A percentile compares a stretch with the other conserved stretches of the same genome.
These are phyloP conservation scores for Paraconiothyrium brasiliense DNA, from an alignment of 2,329 filamentous ascomycete species.

Conservation along the genomic window DNA sequence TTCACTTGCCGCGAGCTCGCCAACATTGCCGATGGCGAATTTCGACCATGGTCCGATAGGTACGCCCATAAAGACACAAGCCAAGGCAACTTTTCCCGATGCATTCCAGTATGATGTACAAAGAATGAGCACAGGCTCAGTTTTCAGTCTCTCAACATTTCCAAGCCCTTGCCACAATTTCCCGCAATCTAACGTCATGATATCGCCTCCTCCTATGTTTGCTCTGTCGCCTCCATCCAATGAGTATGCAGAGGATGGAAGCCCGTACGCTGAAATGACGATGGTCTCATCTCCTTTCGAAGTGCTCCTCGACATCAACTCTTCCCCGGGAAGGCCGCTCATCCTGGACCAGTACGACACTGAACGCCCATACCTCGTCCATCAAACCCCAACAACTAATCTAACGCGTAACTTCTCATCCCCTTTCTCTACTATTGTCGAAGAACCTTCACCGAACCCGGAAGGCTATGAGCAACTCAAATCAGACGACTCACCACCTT, in stretches of 20 bases:
- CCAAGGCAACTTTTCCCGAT: constrained; percentile 20
- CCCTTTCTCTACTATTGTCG: constrained; percentile 34
- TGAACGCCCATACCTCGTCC: constrained; percentile 28
- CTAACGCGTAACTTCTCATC: constrained; percentile 31
- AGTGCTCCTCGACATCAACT: constrained; percentile 17
- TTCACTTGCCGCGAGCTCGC: constrained; percentile 53
- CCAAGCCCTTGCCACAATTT: constrained; percentile 87
- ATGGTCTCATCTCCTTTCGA: constrained; percentile 37
- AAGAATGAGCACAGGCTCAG: constrained; percentile 37
- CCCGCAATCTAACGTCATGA: constrained; percentile 68
- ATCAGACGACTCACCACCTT: constrained; percentile 47
- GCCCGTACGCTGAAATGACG: constrained; percentile 25
- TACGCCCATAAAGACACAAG: constrained; percentile 22
- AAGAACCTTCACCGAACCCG: constrained; percentile 34
- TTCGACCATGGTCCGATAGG: constrained; percentile 39
- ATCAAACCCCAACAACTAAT: constrained; percentile 30
- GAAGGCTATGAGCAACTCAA: constrained; percentile 21
- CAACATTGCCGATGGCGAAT: constrained; percentile 48
- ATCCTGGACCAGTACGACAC: constrained; percentile 30
- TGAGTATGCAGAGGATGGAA: constrained; percentile 16
- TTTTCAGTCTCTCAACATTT: constrained; percentile 53
- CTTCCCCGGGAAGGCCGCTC: constrained; percentile 15
- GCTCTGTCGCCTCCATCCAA: constrained; percentile 59
- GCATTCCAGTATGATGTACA: constrained; percentile 26
- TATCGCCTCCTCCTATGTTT: constrained; percentile 60